Evolutionary conservation across 441 rosid species (phyloP).

Genomic region (Corymbia calophylla): DNA sequence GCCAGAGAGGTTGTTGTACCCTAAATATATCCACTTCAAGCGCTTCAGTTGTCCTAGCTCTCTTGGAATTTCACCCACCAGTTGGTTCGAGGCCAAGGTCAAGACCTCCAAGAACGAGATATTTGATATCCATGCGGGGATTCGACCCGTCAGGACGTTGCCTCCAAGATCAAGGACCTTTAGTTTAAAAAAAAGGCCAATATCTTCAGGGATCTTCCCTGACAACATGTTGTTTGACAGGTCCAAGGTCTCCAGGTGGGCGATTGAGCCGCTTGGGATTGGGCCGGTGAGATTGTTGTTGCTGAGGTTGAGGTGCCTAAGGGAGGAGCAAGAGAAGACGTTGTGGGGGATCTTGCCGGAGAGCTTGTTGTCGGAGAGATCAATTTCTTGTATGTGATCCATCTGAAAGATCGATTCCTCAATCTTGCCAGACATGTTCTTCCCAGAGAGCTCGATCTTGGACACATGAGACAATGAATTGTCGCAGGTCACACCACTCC

Average conservation of each 20-base stretch:
- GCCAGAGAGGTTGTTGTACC: constrained; percentile 84
- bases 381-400: constrained; percentile 37
- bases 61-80: constrained; percentile 47
- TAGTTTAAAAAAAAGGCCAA: constrained; percentile 46
- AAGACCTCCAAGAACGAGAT: constrained; percentile 42
- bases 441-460: constrained; percentile 40
- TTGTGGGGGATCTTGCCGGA: constrained; percentile 41
- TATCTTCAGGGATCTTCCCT: constrained; percentile 40
- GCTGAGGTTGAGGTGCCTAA: constrained; percentile 63
- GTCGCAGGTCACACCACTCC: constrained; percentile 69
- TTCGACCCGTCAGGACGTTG: constrained; percentile 50
- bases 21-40: constrained; percentile 79
- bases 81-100: constrained; percentile 76
- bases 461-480: constrained; percentile 33
- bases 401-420: constrained; percentile 38
- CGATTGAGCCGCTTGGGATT: constrained; percentile 28
- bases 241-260: constrained; percentile 50
- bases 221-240: constrained; percentile 75
- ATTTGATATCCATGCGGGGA: constrained; percentile 46
- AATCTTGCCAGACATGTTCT: constrained; percentile 56
- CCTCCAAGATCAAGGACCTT: constrained; percentile 78
- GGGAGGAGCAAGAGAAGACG: constrained; percentile 41
- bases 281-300: constrained; percentile 75
- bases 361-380: constrained; percentile 63
- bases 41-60: constrained; percentile 42